phyloP scores from a whole-genome alignment of 2,329 filamentous ascomycete species.

The Pyricularia sp. region DNA sequence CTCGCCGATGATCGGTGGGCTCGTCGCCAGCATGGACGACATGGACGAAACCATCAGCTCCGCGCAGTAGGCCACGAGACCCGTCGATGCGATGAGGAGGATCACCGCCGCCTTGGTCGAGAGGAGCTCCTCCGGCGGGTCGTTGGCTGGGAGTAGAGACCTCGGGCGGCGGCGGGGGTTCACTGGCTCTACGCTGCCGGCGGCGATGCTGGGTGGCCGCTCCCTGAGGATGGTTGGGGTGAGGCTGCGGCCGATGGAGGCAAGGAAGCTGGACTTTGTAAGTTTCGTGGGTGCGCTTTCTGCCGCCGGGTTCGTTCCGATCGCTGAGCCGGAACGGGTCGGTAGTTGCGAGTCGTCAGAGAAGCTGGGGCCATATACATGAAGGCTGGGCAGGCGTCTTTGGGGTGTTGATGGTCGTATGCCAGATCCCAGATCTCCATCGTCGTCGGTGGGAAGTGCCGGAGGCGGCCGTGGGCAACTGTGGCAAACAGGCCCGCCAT shows the following conservation, averaged over 20 bases:
- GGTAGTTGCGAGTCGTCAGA: not conserved
- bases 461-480: not conserved
- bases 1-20: conserved; percentile 36
- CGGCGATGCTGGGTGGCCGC: not conserved
- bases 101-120: conserved; percentile 48
- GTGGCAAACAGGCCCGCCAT: not conserved
- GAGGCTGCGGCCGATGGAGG: not conserved
- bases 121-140: conserved; percentile 23
- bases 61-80: conserved; percentile 57
- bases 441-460: not conserved
- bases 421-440: not conserved
- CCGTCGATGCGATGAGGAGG: conserved; percentile 55
- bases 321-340: not conserved
- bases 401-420: not conserved
- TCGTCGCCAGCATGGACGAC: conserved; percentile 46
- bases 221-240: not conserved
- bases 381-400: not conserved
- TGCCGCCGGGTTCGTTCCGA: not conserved
- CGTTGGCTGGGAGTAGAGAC: not conserved
- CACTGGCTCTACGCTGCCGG: not conserved
- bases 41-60: conserved; percentile 64
- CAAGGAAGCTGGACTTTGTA: not conserved
- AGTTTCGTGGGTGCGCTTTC: not conserved
- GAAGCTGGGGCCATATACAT: not conserved
- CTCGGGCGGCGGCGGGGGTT: not conserved